Evolutionary conservation across 306 rosid species (phyloP).

Genomic region (Chamaecrista fasciculata): DNA sequence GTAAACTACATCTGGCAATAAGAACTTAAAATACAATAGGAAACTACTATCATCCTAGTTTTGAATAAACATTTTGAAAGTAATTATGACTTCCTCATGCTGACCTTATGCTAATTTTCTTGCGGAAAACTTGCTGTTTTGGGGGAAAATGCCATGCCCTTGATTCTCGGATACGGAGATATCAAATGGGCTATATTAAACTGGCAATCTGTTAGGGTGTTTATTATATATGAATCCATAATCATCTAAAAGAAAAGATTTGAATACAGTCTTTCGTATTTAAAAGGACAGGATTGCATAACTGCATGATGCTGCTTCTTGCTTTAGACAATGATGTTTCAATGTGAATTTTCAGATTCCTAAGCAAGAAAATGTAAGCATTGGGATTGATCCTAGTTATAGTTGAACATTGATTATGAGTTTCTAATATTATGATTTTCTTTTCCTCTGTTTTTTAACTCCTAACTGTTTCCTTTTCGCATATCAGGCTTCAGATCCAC

Average conservation of each 20-base stretch:
- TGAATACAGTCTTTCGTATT: not conserved
- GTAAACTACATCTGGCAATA: not conserved
- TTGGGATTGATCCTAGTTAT: constrained; percentile 4
- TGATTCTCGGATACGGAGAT: no score
- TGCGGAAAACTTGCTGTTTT: not conserved
- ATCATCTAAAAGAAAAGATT: constrained; percentile 7
- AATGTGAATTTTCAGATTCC: not conserved
- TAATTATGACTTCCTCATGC: not conserved
- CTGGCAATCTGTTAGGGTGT: constrained; percentile 12
- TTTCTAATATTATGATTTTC: not conserved
- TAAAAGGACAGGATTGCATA: constrained; percentile 6
- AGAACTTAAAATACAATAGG: not conserved
- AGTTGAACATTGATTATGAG: constrained; percentile 1
- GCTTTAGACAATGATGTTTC: constrained; percentile 7
- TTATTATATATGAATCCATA: not conserved
- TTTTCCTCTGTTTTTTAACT: not conserved
- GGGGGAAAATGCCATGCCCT: no score
- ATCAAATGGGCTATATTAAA: no score
- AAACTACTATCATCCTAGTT: constrained; percentile 5
- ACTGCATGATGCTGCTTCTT: not conserved
- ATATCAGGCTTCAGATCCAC: constrained; percentile 64
- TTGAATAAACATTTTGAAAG: constrained; percentile 4
- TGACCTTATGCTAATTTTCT: not conserved
- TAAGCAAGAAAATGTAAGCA: not conserved
- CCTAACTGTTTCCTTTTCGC: constrained; percentile 19